Conservation (phyloP, 495 filamentous ascomycete genomes). For the Penicillium chermesinum region DNA sequence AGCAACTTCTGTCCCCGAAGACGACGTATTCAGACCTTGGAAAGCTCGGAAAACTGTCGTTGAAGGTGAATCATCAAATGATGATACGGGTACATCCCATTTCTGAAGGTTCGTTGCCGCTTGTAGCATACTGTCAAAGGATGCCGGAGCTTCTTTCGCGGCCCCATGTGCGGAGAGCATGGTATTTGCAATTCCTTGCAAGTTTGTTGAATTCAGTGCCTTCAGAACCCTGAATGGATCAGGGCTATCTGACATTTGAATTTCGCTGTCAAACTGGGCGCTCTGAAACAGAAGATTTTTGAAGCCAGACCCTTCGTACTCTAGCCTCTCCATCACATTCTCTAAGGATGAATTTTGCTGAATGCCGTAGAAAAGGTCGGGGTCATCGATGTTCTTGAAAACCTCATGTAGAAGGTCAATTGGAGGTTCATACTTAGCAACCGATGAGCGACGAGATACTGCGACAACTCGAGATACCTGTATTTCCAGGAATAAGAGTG, state of each 20-base stretch:
- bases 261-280: conserved; percentile 83
- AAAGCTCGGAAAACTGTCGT: conserved; percentile 73
- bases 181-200: conserved; percentile 46
- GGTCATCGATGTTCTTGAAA: conserved; percentile 88
- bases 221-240: conserved; percentile 39
- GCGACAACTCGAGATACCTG: conserved; percentile 49
- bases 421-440: conserved; percentile 52
- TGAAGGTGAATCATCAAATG: conserved; percentile 52
- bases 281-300: conserved; percentile 88
- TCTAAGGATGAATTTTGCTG: conserved; percentile 68
- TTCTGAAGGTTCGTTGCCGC: conserved; percentile 84
- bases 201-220: conserved; percentile 42
- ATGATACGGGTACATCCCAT: conserved; percentile 83
- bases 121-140: conserved; percentile 64
- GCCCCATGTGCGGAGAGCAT: conserved; percentile 29
- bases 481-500: conserved; percentile 78
- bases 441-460: conserved; percentile 62
- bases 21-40: conserved; percentile 67
- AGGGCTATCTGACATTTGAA: conserved; percentile 52
- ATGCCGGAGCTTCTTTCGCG: conserved; percentile 28
- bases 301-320: conserved; percentile 82
- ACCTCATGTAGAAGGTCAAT: conserved; percentile 68
- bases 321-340: conserved; percentile 75
- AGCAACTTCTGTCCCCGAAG: conserved; percentile 46
- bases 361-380: conserved; percentile 94